These are phyloP conservation scores for Coemansia sp. DNA, from an alignment of 192 early-diverging fungal species.

Conservation along the genomic window DNA sequence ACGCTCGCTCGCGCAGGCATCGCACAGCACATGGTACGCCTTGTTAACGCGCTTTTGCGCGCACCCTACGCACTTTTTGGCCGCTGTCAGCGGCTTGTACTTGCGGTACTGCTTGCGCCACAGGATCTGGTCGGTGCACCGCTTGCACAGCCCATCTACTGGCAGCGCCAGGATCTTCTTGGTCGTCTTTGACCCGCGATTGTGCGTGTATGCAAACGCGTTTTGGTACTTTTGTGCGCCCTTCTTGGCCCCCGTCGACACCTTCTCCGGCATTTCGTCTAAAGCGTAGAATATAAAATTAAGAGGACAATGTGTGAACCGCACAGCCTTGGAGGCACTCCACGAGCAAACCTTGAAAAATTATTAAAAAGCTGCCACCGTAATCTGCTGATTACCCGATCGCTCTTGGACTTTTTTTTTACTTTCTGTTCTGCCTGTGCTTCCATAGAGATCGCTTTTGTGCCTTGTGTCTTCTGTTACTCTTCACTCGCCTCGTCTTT, in stretches of 20 bases:
- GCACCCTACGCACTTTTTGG: slow-evolving; percentile 79
- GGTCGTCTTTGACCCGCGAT: slow-evolving; percentile 80
- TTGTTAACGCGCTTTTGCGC: slow-evolving; percentile 80
- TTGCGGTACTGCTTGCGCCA: slow-evolving; percentile 93
- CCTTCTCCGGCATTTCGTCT: slow-evolving; percentile 29
- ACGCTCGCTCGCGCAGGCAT: slow-evolving; percentile 75
- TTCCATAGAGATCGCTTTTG: no score
- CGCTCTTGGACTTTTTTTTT: no score
- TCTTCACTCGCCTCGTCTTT: no score
- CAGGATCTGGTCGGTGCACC: slow-evolving; percentile 71
- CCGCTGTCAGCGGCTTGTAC: slow-evolving; percentile 92
- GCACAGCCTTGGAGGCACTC: no score
- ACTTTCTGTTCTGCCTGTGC: no score
- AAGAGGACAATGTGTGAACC: neutral
- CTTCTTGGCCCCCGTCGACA: slow-evolving; percentile 61
- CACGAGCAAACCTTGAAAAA: no score
- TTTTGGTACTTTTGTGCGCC: slow-evolving; percentile 87
- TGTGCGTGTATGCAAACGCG: slow-evolving; percentile 77
- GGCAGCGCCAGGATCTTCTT: slow-evolving; percentile 73
- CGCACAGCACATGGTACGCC: slow-evolving; percentile 94
- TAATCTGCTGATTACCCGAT: no score
- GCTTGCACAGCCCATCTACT: slow-evolving; percentile 74
- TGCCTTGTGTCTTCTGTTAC: no score
- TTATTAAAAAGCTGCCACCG: no score
- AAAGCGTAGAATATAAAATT: neutral